These are phyloP conservation scores for Articulospora tetracladia DNA, from an alignment of 495 filamentous ascomycete genomes.

Conservation along the genomic window DNA sequence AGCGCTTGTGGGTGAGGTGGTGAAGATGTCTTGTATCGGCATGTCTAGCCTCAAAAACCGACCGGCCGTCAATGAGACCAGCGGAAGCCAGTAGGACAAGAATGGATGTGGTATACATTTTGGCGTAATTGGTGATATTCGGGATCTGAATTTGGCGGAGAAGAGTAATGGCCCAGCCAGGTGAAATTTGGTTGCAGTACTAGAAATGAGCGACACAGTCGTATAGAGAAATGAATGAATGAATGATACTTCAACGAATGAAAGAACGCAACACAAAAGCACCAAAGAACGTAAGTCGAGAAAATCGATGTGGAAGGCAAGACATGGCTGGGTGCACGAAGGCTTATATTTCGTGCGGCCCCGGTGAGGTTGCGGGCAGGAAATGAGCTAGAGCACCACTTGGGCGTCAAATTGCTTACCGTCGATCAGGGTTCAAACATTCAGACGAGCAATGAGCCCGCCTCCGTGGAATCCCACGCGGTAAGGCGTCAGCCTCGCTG, in stretches of 20 bases:
- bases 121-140: slow-evolving; percentile 3
- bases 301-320: slow-evolving; percentile 19
- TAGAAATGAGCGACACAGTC: slow-evolving; percentile 22
- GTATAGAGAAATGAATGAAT: slow-evolving; percentile 16
- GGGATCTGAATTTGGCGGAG: slow-evolving; percentile 7
- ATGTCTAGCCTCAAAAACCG: slow-evolving; percentile 10
- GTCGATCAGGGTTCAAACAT: slow-evolving; percentile 18
- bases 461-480: not conserved
- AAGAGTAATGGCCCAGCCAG: slow-evolving; percentile 15
- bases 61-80: slow-evolving; percentile 19
- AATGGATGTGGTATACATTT: slow-evolving; percentile 22
- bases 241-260: slow-evolving; percentile 9
- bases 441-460: slow-evolving; percentile 3
- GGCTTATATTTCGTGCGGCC: slow-evolving; percentile 17
- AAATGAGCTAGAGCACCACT: slow-evolving; percentile 16
- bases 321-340: not conserved
- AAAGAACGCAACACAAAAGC: slow-evolving; percentile 1
- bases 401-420: slow-evolving; percentile 6
- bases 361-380: not conserved
- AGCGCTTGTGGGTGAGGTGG: slow-evolving; percentile 5
- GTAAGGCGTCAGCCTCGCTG: slow-evolving; percentile 20
- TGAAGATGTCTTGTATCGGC: not conserved
- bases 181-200: slow-evolving; percentile 13
- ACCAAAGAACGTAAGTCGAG: slow-evolving; percentile 26
- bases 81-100: slow-evolving; percentile 23